Evolutionary conservation across 2,329 filamentous ascomycete genomes (phyloP).

Genomic region (Trichophyton rubrum): DNA sequence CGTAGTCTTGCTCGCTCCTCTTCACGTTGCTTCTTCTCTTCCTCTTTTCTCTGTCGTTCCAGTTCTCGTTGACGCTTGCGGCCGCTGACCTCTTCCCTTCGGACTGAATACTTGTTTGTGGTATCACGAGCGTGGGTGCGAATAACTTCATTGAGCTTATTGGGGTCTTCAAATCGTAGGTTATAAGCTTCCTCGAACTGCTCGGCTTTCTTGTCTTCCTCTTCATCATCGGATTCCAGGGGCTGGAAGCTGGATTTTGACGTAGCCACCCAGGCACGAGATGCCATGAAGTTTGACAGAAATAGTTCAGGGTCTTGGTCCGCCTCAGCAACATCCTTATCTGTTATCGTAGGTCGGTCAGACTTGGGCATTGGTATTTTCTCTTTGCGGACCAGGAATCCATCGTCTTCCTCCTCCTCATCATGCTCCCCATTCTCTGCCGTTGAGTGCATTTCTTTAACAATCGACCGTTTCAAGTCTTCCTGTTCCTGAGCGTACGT

Average conservation of each 20-base stretch:
- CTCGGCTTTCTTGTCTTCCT: slow-evolving; percentile 61
- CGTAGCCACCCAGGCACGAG: slow-evolving; percentile 73
- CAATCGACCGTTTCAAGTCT: slow-evolving; percentile 61
- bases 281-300: slow-evolving; percentile 89
- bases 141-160: slow-evolving; percentile 74
- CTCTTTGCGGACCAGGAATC: slow-evolving; percentile 64
- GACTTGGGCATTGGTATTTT: slow-evolving; percentile 26
- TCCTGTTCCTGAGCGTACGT: slow-evolving; percentile 87
- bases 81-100: slow-evolving; percentile 66
- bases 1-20: slow-evolving; percentile 73
- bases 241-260: slow-evolving; percentile 58
- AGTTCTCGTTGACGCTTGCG: slow-evolving; percentile 67
- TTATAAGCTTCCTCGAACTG: slow-evolving; percentile 91
- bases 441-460: slow-evolving; percentile 66
- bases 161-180: slow-evolving; percentile 84
- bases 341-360: slow-evolving; percentile 35
- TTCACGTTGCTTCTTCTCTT: slow-evolving; percentile 60
- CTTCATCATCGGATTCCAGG: slow-evolving; percentile 85
- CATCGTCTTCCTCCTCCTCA: slow-evolving; percentile 43
- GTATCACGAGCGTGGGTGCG: slow-evolving; percentile 82
- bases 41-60: slow-evolving; percentile 65
- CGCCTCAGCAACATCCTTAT: slow-evolving; percentile 59
- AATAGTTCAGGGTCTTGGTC: slow-evolving; percentile 85
- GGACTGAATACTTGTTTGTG: slow-evolving; percentile 67
- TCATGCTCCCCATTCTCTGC: slow-evolving; percentile 33